Conservation (phyloP, 345 rosid genomes). For the Xanthoceras sorbifolium region DNA sequence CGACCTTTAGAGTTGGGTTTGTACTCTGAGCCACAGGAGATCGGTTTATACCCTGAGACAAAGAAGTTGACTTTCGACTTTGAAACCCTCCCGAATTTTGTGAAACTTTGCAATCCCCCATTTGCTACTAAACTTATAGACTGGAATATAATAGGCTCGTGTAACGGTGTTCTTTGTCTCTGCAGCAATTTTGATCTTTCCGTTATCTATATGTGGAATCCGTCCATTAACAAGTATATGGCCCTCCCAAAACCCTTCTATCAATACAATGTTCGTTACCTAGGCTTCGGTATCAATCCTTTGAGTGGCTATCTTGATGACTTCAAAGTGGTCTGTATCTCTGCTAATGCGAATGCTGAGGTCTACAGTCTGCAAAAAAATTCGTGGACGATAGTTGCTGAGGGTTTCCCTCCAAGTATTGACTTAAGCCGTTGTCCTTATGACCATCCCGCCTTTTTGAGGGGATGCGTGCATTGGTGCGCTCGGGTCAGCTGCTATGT, state of each 20-base stretch:
- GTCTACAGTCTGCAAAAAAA: constrained; percentile 7
- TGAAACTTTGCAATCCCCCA: constrained; percentile 9
- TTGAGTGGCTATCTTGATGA: constrained; percentile 9
- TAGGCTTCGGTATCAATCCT: constrained; percentile 19
- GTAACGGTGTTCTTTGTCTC: constrained; percentile 20
- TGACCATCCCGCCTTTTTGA: background rate
- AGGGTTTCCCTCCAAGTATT: constrained; percentile 13
- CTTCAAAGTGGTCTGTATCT: constrained; percentile 18
- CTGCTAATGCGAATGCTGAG: constrained; percentile 14
- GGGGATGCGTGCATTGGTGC: constrained; percentile 17
- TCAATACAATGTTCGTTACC: background rate
- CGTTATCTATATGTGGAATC: constrained; percentile 21
- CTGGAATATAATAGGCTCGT: background rate
- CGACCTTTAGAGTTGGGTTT: constrained; percentile 16
- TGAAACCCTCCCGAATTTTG: background rate
- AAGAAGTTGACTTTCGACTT: too few relatives aligned
- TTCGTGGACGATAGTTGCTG: constrained; percentile 6
- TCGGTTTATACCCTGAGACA: constrained; percentile 2
- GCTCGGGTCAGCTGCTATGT: constrained; percentile 13
- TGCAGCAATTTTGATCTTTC: constrained; percentile 15
- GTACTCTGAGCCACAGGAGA: background rate
- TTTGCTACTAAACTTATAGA: constrained; percentile 7
- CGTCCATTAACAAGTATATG: background rate
- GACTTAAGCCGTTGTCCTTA: constrained; percentile 6
- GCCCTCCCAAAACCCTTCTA: constrained; percentile 5